Evolutionary conservation across 169 alveolate species (phyloP).

Genomic region (Plasmodium coatneyi): DNA sequence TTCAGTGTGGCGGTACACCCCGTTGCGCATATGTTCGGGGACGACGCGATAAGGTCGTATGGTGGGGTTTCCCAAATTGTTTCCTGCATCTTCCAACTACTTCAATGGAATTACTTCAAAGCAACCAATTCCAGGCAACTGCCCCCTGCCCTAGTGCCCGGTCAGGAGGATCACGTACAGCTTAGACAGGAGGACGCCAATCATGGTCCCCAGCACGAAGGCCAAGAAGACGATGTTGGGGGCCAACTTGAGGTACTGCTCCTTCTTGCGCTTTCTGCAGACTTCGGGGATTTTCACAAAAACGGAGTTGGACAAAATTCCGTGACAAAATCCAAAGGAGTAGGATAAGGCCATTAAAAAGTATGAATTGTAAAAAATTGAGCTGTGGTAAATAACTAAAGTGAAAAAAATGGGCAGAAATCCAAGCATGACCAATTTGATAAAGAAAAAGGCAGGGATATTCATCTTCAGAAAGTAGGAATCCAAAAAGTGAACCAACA

Average conservation of each 20-base stretch:
- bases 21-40: not conserved
- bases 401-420: conserved; percentile 9
- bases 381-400: conserved; percentile 1
- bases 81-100: not conserved
- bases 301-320: conserved; percentile 1
- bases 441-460: not conserved
- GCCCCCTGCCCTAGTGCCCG: not conserved
- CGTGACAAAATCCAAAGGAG: conserved; percentile 14
- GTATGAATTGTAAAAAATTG: not conserved
- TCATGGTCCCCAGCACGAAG: conserved; percentile 6
- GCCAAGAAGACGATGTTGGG: conserved; percentile 46
- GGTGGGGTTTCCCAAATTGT: not conserved
- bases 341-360: conserved; percentile 11
- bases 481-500: conserved; percentile 8
- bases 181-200: conserved; percentile 8
- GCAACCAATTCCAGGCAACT: too few relatives aligned
- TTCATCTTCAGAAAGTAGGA: conserved; percentile 1
- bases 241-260: conserved; percentile 8
- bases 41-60: not conserved
- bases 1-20: not conserved
- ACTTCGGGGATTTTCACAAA: conserved; percentile 13
- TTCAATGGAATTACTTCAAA: not conserved
- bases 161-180: conserved; percentile 4
- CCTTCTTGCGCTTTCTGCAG: conserved; percentile 5
- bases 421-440: not conserved